Evolutionary conservation across 2,329 filamentous ascomycete species (phyloP).

Genomic region (Byssochlamys sp.): DNA sequence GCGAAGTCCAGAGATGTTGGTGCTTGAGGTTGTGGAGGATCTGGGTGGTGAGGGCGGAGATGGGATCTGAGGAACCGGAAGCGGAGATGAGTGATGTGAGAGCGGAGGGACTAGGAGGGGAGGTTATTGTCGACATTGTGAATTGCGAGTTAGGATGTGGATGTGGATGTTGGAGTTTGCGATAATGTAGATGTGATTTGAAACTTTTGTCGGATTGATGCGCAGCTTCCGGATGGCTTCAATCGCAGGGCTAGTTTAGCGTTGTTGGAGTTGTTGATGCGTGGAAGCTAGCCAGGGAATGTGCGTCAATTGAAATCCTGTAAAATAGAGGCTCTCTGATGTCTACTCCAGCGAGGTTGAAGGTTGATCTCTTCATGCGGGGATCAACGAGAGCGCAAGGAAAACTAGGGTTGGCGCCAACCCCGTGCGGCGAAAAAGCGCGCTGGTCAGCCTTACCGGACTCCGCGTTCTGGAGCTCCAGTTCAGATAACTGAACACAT

Average conservation of each 20-base stretch:
- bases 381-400: neutral
- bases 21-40: constrained; percentile 55
- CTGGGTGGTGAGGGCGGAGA: constrained; percentile 45
- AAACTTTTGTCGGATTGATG: neutral
- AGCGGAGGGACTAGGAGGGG: constrained; percentile 25
- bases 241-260: neutral
- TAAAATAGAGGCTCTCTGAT: neutral
- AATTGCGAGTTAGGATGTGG: constrained; percentile 5
- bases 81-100: constrained; percentile 32
- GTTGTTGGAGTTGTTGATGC: neutral
- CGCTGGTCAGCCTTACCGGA: neutral
- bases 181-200: neutral
- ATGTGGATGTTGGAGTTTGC: neutral
- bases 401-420: neutral
- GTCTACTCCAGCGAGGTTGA: neutral
- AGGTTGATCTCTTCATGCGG: neutral
- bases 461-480: neutral
- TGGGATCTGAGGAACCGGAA: constrained; percentile 16
- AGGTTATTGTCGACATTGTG: constrained; percentile 2
- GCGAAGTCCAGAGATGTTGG: constrained; percentile 52
- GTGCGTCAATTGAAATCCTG: neutral
- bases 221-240: neutral
- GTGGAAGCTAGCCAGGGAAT: neutral
- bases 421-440: neutral
- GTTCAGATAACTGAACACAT: constrained; percentile 6